Evolutionary conservation across 257 asterid species (phyloP).

Genomic region (Lithospermum erythrorhizon): DNA sequence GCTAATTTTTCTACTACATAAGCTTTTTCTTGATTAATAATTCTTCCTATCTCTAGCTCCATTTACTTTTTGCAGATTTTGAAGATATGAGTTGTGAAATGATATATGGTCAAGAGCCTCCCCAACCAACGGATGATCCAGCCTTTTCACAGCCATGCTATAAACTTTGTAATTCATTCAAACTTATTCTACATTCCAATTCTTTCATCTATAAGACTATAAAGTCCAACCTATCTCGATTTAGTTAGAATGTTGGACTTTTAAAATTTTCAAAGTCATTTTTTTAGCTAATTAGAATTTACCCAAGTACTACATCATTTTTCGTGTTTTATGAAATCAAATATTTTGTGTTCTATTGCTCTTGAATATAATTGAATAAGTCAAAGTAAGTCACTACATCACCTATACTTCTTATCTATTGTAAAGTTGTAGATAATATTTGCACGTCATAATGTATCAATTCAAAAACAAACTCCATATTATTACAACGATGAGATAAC

Average conservation of each 20-base stretch:
- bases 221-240: too few relatives aligned
- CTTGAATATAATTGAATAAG: too few relatives aligned
- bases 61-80: slow-evolving; percentile 48
- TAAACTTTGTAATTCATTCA: slow-evolving; percentile 43
- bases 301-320: neutral
- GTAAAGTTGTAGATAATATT: too few relatives aligned
- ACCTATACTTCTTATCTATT: too few relatives aligned
- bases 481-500: too few relatives aligned
- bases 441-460: too few relatives aligned
- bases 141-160: slow-evolving; percentile 73
- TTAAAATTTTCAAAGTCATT: neutral
- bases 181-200: neutral
- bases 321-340: too few relatives aligned
- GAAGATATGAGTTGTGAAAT: slow-evolving; percentile 95
- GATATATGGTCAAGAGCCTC: slow-evolving; percentile 84
- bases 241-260: too few relatives aligned
- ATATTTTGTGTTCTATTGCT: too few relatives aligned
- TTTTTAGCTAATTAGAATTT: neutral
- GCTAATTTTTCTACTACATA: slow-evolving; percentile 9
- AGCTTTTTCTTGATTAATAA: neutral
- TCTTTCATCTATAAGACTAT: too few relatives aligned
- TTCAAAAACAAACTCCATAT: too few relatives aligned
- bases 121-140: slow-evolving; percentile 47
- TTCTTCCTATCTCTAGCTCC: neutral
- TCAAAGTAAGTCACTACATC: too few relatives aligned